Base-by-base conservation (phyloP, 192 early-diverging fungal genomes). In the Entomortierella parvispora region DNA sequence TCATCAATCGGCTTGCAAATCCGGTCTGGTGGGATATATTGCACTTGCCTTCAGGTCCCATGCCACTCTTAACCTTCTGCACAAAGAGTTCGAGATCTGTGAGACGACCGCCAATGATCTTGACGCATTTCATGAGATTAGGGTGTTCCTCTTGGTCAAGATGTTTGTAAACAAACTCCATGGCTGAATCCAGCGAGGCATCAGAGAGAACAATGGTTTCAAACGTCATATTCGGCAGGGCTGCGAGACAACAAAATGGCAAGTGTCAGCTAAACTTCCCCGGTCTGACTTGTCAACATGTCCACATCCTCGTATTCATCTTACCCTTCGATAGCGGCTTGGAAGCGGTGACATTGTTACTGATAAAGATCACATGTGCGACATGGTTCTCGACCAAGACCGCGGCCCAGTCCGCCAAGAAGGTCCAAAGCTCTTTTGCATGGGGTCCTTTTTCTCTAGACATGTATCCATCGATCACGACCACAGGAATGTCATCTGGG, bases 311-410 rank as follows among this genome's bases (percentile, higher is more conserved):
- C n/a, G n/a, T n/a, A n/a, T n/a, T 50, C 26, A 4, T 17, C 52
- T 49, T 84, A 93, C 92, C 83, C 84, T 87, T 90, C 58, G 88
- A 86, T 14, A 97, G 70, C 5, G 82, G 85, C 63, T 93, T 94
- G 32, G 82, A 72, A 0, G 85, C 86, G 49, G 82, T 80, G 34
- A 88, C 86, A 70, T 92, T 95, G 65, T 91, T 87, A 63, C 87
- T 91, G 6, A 95, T 88, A 68, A 98, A 93, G 18, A 99, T 81
- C 22, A 97, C 95, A 80, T 99, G 94, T 3, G 96, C 96, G 50
- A 95, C 72, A 34, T 90, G 87, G 14, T 93, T 90, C 79, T 98
- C 94, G 4, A 92, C 89, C 18, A 97, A 66, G 10, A 88, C 64
- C 5, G 90, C 88, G 0, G 94, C 94, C 93, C 95, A 96, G 63